Evolutionary conservation across 106 monocot species (phyloP), one percentile per base, ranked within the genome.

Genomic region (Phalaenopsis aphrodite): DNA sequence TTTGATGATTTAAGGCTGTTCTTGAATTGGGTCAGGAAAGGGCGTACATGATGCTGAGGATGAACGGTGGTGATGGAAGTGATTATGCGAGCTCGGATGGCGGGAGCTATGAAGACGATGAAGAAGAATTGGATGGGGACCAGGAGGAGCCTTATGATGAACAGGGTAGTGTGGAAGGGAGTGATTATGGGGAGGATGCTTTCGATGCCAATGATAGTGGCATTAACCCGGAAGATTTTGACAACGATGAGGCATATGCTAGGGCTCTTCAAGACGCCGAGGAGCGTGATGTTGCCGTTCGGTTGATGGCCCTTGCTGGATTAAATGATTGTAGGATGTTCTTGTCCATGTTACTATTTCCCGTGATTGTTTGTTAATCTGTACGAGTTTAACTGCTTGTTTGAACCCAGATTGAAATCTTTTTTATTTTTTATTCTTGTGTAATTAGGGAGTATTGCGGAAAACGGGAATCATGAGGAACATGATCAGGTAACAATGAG

Each of bases 41-140:
- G 83, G 98, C 98, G 76, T 99, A 94, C 85, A 88, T 92, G 98
- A 91, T 99, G 92, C 85, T 99, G 74, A 84, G 86, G 38, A 89
- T 90, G 92, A 81, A 83, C 17, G 87, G 78, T 8, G 86, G 72
- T 5, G 83, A 84, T 5, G 88, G 61, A 8, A 84, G 86, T 56
- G 84, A 84, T 41, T 82, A 80, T 64, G 84, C 21, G 37, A 83
- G 88, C 75, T 88, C 87, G 45, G 88, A 87, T 19, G 79, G 18
- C 4, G 94, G 81, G 38, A 89, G 91, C 77, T 84, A 90, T 17
- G 91, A 80, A 46, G 80, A 88, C 5, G 85, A 81, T 42, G 81
- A 90, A 15, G 82, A 76, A 14, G 82, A 81, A 42, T 85, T 76
- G 14, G 82, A 84, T 12, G 87, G 78, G 11, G 84, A 85, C 18